Conservation (phyloP, 176 grass and related monocot genomes). For the Stipa capillata region DNA sequence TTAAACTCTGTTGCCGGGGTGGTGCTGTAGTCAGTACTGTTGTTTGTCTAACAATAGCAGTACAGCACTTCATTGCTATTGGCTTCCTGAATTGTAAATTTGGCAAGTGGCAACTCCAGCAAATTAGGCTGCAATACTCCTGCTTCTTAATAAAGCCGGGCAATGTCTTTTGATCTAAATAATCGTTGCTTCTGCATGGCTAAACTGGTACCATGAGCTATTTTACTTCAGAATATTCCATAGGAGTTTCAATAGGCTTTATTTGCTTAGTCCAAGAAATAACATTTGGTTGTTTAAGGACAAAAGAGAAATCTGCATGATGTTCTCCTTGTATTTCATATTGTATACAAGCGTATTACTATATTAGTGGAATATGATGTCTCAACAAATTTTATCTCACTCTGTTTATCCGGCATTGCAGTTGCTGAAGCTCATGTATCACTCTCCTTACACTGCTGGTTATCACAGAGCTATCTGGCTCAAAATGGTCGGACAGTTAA, state of each 20-base stretch:
- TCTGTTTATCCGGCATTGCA: constrained; percentile 30
- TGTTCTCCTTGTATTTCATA: background rate
- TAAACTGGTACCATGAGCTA: background rate
- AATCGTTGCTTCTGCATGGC: background rate
- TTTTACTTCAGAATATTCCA: background rate
- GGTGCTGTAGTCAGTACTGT: background rate
- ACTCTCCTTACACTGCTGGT: constrained; percentile 62
- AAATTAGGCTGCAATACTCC: background rate
- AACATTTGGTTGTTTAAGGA: background rate
- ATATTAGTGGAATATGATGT: background rate
- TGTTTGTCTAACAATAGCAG: background rate
- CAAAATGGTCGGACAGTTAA: constrained; percentile 58
- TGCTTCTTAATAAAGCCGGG: background rate
- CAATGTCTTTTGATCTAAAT: background rate
- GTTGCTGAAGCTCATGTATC: constrained; percentile 96
- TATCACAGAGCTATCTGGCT: constrained; percentile 88
- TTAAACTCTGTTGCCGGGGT: background rate
- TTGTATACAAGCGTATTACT: background rate
- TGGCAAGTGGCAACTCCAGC: background rate
- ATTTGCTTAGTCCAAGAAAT: background rate
- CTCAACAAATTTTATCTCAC: constrained; percentile 10
- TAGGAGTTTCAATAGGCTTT: background rate
- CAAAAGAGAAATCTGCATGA: background rate
- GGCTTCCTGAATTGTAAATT: background rate
- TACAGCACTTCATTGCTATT: background rate